Evolutionary conservation across 225 moss, liverwort and hornwort species (phyloP).

Genomic region (Lunularia cruciata): DNA sequence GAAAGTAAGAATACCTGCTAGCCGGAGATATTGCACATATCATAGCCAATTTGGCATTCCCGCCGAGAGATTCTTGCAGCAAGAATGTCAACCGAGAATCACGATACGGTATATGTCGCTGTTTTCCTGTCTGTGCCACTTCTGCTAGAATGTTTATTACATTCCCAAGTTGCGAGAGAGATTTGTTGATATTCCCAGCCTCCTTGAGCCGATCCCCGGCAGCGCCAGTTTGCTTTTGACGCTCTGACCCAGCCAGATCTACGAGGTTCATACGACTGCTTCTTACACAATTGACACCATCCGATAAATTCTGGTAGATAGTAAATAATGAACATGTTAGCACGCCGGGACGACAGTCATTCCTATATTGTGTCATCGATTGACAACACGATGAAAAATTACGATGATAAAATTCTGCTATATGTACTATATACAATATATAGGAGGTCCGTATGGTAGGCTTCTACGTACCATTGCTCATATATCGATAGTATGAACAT

Average conservation of each 20-base stretch:
- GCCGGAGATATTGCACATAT: conserved; percentile 89
- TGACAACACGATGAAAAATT: no score
- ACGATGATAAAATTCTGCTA: no score
- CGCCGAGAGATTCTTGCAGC: conserved; percentile 84
- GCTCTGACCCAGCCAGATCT: conserved; percentile 91
- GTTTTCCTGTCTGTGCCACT: conserved; percentile 74
- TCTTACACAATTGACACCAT: conserved; percentile 72
- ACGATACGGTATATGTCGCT: conserved; percentile 80
- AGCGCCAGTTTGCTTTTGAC: conserved; percentile 91
- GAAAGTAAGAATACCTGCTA: conserved; percentile 79
- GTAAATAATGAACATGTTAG: background rate
- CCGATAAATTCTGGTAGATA: conserved; percentile 54
- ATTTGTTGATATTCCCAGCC: conserved; percentile 91
- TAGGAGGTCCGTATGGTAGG: no score
- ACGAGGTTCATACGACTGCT: conserved; percentile 92
- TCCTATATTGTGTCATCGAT: no score
- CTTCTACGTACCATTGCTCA: no score
- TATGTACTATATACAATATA: no score
- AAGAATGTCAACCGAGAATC: conserved; percentile 85
- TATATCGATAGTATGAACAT: no score
- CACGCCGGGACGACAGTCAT: no score
- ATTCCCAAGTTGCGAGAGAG: conserved; percentile 91
- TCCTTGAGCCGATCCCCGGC: conserved; percentile 93
- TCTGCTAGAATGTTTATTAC: conserved; percentile 90
- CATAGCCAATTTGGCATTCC: conserved; percentile 90